phyloP scores from a whole-genome alignment of 805 yeast genomes.

The Sungouiella blattae region DNA sequence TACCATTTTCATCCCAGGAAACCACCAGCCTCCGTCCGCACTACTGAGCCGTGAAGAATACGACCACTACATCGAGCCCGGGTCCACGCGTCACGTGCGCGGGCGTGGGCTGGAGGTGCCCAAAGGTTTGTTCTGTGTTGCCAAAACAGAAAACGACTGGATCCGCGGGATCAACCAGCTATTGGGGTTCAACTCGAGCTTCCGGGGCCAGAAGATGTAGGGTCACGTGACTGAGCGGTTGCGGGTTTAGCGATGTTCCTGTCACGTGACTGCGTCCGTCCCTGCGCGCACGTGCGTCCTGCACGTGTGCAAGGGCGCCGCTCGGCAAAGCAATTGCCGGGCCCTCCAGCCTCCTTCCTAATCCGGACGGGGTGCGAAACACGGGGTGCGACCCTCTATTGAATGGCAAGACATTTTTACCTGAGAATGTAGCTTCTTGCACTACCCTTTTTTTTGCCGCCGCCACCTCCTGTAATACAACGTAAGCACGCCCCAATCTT shows the following conservation, averaged over 20 bases:
- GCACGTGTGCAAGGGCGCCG: too few species aligned
- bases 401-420: neutral
- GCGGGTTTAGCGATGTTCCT: neutral
- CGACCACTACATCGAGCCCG: conserved; percentile 20
- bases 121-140: conserved; percentile 84
- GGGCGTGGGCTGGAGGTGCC: conserved; percentile 6
- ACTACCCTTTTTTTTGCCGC: too few species aligned
- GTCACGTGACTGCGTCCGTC: neutral
- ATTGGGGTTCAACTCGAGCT: conserved; percentile 83
- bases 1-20: conserved; percentile 52
- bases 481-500: too few species aligned
- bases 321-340: neutral
- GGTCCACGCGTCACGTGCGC: conserved; percentile 7
- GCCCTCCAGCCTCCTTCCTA: neutral
- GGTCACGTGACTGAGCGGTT: conserved; percentile 1
- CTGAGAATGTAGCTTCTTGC: neutral
- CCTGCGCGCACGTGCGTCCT: too few species aligned
- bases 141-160: conserved; percentile 85
- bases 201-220: conserved; percentile 41
- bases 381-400: conserved; percentile 1
- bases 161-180: conserved; percentile 83
- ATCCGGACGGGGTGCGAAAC: conserved; percentile 3
- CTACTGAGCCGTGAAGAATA: conserved; percentile 14
- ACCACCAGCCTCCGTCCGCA: conserved; percentile 39
- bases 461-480: too few species aligned